Evolutionary conservation across 1,284 basidiomycete species (phyloP).

Genomic region (Taiwanofungus camphoratus): DNA sequence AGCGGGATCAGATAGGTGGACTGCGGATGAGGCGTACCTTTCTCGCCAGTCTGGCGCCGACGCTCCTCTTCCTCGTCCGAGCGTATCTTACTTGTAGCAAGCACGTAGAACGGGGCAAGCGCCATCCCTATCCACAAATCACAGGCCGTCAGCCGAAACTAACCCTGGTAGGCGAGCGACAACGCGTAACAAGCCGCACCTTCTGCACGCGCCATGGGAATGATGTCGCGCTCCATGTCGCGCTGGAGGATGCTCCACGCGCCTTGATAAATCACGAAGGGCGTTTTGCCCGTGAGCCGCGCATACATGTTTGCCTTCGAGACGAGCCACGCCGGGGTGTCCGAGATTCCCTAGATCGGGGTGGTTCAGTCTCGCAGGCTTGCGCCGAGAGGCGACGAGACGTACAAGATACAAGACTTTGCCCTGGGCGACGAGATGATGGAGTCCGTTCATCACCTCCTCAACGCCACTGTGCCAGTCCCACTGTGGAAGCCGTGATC

Average conservation of each 20-base stretch:
- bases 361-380: slow-evolving; percentile 19
- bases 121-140: slow-evolving; percentile 30
- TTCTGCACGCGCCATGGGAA: slow-evolving; percentile 39
- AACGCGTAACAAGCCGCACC: slow-evolving; percentile 20
- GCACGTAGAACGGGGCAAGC: slow-evolving; percentile 42
- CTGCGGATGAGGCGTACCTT: slow-evolving; percentile 11
- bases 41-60: slow-evolving; percentile 33
- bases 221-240: slow-evolving; percentile 44
- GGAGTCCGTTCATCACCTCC: slow-evolving; percentile 47
- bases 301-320: slow-evolving; percentile 46
- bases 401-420: slow-evolving; percentile 38
- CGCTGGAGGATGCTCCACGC: slow-evolving; percentile 39
- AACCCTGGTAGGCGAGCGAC: neutral
- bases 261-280: slow-evolving; percentile 47
- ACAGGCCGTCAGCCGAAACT: neutral
- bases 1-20: neutral
- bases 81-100: slow-evolving; percentile 39
- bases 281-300: slow-evolving; percentile 35
- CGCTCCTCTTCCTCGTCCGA: slow-evolving; percentile 39
- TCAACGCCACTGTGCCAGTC: slow-evolving; percentile 39
- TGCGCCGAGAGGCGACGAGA: too few relatives aligned
- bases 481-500: slow-evolving; percentile 24
- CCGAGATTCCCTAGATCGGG: slow-evolving; percentile 25
- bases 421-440: slow-evolving; percentile 34
- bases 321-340: slow-evolving; percentile 51